A percentile compares a stretch with the other conserved stretches of the same genome.
Conservation (phyloP, 768 basidiomycete species). For the Gloeopeniophorella convolvens region DNA sequence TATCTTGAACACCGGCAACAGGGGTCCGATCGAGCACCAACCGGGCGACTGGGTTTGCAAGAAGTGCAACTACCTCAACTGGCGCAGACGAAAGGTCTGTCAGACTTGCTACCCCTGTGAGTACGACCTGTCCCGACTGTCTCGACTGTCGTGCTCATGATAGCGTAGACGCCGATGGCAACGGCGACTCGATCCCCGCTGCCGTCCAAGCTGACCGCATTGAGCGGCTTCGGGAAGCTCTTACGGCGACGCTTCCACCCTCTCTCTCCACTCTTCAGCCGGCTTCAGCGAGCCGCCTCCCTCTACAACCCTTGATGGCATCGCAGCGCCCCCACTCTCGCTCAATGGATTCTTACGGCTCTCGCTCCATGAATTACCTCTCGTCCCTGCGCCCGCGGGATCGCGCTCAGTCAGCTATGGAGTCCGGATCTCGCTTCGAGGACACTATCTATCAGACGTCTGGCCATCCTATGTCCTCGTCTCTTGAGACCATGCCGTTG, state of each 20-base stretch:
- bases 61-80: conserved; percentile 84
- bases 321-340: background rate
- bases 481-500: conserved; percentile 22
- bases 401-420: conserved; percentile 29
- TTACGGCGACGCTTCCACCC: conserved; percentile 26
- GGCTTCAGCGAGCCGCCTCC: background rate
- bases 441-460: conserved; percentile 71
- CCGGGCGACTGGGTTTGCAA: conserved; percentile 57
- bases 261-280: conserved; percentile 1
- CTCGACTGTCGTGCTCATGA: conserved; percentile 9
- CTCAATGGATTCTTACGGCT: background rate
- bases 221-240: conserved; percentile 67
- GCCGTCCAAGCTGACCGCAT: conserved; percentile 84
- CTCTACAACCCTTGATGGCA: background rate
- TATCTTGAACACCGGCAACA: conserved; percentile 84
- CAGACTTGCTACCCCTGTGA: conserved; percentile 82
- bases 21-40: conserved; percentile 79
- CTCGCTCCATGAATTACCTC: background rate
- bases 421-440: conserved; percentile 41
- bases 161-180: conserved; percentile 70
- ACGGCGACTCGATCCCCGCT: conserved; percentile 80
- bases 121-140: conserved; percentile 25
- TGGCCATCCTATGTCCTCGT: conserved; percentile 34
- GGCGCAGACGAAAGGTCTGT: conserved; percentile 83
- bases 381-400: background rate